Conservation (phyloP, 2,329 filamentous ascomycete genomes). For the Fusarium torulosum region DNA sequence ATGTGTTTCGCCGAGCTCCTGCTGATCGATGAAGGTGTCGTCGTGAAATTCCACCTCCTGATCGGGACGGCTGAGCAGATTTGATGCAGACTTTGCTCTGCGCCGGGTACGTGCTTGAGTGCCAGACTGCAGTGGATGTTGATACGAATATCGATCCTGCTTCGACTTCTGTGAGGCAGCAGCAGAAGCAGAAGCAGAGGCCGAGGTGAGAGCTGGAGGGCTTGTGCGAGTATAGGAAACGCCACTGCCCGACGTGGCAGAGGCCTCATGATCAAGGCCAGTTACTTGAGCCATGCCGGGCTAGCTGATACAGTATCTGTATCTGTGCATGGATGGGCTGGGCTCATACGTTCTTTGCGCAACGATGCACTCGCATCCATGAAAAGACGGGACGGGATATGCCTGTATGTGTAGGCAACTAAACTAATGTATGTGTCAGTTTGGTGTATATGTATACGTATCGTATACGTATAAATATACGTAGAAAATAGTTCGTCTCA, state of each 20-base stretch:
- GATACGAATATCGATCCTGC: conserved; percentile 16
- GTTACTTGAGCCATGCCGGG: conserved; percentile 46
- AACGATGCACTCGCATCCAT: conserved; percentile 45
- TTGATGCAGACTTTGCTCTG: conserved; percentile 44
- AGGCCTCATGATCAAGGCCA: conserved; percentile 37
- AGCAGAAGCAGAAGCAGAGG: conserved; percentile 7
- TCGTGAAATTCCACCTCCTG: conserved; percentile 38
- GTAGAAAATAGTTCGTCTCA: conserved; percentile 4
- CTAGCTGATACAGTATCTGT: conserved; percentile 28
- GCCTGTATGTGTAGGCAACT: background rate
- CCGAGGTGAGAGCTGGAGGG: conserved; percentile 22
- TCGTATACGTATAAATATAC: conserved; percentile 2
- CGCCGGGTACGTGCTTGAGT: conserved; percentile 38
- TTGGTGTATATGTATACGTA: background rate
- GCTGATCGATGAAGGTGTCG: conserved; percentile 37
- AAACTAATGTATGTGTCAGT: conserved; percentile 11
- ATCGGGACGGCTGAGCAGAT: conserved; percentile 31
- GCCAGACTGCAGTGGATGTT: conserved; percentile 7
- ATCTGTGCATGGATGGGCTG: background rate
- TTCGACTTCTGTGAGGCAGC: conserved; percentile 6
- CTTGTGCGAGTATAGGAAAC: conserved; percentile 35
- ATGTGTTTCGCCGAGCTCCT: conserved; percentile 29
- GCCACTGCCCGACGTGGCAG: conserved; percentile 42
- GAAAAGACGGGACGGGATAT: conserved; percentile 41
- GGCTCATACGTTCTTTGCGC: conserved; percentile 35